A percentile compares a stretch with the other conserved stretches of the same genome.
Conservation (phyloP, 257 asterid genomes). For the Solanum etuberosum region DNA sequence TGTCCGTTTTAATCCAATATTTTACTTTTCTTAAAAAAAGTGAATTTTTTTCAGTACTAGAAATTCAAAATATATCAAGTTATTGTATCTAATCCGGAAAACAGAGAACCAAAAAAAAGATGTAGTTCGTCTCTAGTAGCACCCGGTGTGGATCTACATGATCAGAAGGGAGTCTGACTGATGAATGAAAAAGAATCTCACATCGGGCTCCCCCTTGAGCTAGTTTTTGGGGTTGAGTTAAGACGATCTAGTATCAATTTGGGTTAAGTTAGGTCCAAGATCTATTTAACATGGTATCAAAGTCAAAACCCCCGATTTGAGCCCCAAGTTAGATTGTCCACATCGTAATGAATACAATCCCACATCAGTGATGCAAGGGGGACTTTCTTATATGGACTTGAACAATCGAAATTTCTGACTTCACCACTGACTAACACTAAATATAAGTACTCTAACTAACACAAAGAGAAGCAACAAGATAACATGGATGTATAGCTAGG, state of each 20-base stretch:
- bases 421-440: not conserved
- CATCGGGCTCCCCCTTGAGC: too few species aligned
- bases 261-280: not conserved
- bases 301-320: not conserved
- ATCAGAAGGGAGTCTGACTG: not conserved
- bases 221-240: not conserved
- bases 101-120: not conserved
- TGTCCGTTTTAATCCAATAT: not conserved
- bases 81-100: not conserved
- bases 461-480: not conserved
- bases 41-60: not conserved
- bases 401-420: not conserved
- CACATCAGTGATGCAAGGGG: not conserved
- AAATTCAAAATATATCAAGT: not conserved
- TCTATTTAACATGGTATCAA: not conserved
- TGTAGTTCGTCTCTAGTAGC: too few species aligned
- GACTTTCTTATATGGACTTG: too few species aligned
- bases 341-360: not conserved
- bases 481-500: not conserved
- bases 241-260: accelerated
- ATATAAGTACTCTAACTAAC: not conserved
- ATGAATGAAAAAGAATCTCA: not conserved
- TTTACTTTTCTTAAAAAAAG: too few species aligned
- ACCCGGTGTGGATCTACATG: too few species aligned
- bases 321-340: not conserved